phyloP scores from a whole-genome alignment of 2,329 filamentous ascomycete species.

The Chalara sp. region DNA sequence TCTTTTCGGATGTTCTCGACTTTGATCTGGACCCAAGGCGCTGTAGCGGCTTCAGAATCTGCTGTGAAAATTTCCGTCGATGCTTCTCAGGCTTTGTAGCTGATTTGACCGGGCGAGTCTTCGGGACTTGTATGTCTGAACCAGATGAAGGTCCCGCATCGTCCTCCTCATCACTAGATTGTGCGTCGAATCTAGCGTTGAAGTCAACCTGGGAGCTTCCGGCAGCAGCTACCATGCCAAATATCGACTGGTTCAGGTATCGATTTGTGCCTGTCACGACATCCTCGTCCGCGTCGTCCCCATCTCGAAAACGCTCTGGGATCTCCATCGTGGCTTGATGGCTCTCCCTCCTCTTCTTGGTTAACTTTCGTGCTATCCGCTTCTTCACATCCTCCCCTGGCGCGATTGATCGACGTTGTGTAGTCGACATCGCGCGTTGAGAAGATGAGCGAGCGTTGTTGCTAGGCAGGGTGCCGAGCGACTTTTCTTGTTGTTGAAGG shows the following conservation, averaged over 20 bases:
- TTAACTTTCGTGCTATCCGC: slow-evolving; percentile 34
- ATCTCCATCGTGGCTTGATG: slow-evolving; percentile 41
- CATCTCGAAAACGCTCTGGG: slow-evolving; percentile 50
- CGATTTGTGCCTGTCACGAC: slow-evolving; percentile 41
- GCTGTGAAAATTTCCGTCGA: slow-evolving; percentile 55
- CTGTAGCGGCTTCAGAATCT: slow-evolving; percentile 56
- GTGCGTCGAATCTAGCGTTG: slow-evolving; percentile 69
- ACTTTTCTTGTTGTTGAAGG: background rate
- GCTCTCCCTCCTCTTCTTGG: slow-evolving; percentile 34
- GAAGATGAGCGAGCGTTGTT: too few species aligned
- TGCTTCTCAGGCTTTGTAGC: slow-evolving; percentile 36
- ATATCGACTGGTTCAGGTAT: slow-evolving; percentile 83
- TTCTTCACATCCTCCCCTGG: slow-evolving; percentile 34
- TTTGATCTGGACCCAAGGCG: slow-evolving; percentile 42
- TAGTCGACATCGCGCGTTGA: too few species aligned
- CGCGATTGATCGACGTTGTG: slow-evolving; percentile 19
- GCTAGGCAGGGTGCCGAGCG: background rate
- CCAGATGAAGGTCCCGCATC: slow-evolving; percentile 14
- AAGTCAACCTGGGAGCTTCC: slow-evolving; percentile 72
- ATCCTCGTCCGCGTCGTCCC: slow-evolving; percentile 53
- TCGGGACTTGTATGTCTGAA: slow-evolving; percentile 17
- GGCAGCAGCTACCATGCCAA: slow-evolving; percentile 84
- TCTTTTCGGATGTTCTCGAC: slow-evolving; percentile 29
- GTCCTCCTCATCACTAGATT: slow-evolving; percentile 66
- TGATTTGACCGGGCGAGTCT: slow-evolving; percentile 26